Base-by-base conservation (phyloP, 192 early-diverging fungal genomes). In the Umbelopsis sp. region DNA sequence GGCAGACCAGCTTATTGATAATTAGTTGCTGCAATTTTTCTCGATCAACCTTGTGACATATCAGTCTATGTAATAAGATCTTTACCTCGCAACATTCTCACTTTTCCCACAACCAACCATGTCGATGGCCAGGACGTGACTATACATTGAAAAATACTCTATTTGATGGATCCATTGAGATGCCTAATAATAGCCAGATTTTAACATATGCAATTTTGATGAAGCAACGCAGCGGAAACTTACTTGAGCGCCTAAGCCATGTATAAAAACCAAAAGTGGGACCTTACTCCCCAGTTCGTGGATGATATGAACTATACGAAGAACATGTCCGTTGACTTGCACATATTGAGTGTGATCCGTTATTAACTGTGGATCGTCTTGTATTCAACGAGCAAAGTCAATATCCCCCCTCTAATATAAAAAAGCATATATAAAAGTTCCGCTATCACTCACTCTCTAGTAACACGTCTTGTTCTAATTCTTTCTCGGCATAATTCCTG, bases 221-320 rank as follows among this genome's bases (percentile, higher is more conserved):
- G 13, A 18, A 45, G 33, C 41, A 46, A 44, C 50, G 20, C 25
- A 46, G 23, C 20, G 10, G 18, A 41, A 33, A 16, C n/a, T 72
- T 80, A 86, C 86, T 81, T 87, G 86, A 33, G 82, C 86, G 46
- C 86, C 86, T 10, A 87, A 69, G 13, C 86, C 86, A 66, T 87
- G 86, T 27, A 87, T 85, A 67, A 87, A 85, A 13, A 85, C 82
- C 18, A 87, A 49, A 3, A 87, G 65, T 25, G 86, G 86, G 22
- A 85, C 84, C 69, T 79, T 82, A 23, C 76, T 80, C 1, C 84
- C 86, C 20, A 85, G 64, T 33, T 75, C 81, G 74, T 85, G 82
- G 49, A 82, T 82, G 50, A 85, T 84, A 71, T 85, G 84, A 41
- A 84, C 79, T 48, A 86, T 81, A 8, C 86, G 78, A 45, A 85